Conservation (phyloP, 139 green algal genomes). For the Chlorella ohadii region DNA sequence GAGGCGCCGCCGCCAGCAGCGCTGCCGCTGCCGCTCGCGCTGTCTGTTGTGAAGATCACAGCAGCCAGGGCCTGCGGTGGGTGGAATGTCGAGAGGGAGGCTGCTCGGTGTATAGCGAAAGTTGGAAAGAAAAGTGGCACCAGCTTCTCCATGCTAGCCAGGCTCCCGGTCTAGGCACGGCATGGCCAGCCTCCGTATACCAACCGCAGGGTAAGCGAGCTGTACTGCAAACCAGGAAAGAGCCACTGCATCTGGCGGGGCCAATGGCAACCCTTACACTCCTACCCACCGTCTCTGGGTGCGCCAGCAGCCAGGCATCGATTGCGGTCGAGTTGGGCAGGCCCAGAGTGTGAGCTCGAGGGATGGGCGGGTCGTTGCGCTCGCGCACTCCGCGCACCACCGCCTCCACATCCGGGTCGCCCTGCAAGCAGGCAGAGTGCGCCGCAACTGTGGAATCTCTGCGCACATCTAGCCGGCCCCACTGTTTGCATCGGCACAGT, state of each 20-base stretch:
- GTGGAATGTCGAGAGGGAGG: not conserved
- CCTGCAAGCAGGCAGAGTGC: not conserved
- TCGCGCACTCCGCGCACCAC: constrained; percentile 34
- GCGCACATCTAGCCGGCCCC: too few relatives aligned
- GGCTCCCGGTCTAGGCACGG: too few relatives aligned
- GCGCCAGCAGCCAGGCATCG: constrained; percentile 66
- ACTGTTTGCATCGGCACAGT: too few relatives aligned
- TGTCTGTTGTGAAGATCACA: constrained; percentile 50
- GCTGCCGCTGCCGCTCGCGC: not conserved
- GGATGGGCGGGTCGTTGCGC: constrained; percentile 46
- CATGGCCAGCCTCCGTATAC: too few relatives aligned
- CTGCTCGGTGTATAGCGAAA: not conserved
- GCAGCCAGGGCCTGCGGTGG: constrained; percentile 30
- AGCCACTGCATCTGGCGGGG: too few relatives aligned
- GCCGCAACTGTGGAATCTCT: too few relatives aligned
- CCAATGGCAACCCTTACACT: too few relatives aligned
- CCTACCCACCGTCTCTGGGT: constrained; percentile 54
- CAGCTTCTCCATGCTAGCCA: too few relatives aligned
- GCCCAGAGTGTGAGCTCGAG: constrained; percentile 16
- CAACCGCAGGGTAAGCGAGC: too few relatives aligned
- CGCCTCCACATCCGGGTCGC: constrained; percentile 29
- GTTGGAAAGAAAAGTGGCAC: too few relatives aligned
- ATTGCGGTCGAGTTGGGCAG: constrained; percentile 37
- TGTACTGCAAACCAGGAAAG: too few relatives aligned
- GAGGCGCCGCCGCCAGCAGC: not conserved